Evolutionary conservation across 805 yeast genomes (phyloP).

Genomic region (Kodamaea fukazawae): DNA sequence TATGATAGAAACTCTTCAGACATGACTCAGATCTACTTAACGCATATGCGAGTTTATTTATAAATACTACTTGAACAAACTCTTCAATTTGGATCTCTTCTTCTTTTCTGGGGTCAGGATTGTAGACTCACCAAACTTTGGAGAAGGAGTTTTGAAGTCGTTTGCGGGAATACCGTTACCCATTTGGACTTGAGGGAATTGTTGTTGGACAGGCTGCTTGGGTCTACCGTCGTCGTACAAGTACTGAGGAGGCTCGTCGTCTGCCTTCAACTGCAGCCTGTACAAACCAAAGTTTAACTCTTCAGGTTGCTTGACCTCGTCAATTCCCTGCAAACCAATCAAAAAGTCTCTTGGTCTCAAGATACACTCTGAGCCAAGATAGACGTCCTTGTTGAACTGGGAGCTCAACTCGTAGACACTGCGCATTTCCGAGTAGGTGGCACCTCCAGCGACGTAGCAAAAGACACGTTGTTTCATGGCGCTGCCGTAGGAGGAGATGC

Average conservation of each 20-base stretch:
- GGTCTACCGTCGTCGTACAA: constrained; percentile 36
- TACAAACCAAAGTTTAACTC: constrained; percentile 43
- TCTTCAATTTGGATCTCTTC: constrained; percentile 46
- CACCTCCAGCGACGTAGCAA: constrained; percentile 85
- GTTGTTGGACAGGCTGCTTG: constrained; percentile 13
- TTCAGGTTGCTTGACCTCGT: constrained; percentile 35
- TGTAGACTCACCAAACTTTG: neutral
- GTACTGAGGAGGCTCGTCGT: constrained; percentile 40
- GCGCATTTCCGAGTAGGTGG: constrained; percentile 78
- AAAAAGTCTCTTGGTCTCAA: constrained; percentile 54
- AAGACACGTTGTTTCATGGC: constrained; percentile 64
- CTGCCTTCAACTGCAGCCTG: constrained; percentile 24
- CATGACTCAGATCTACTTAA: neutral
- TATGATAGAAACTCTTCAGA: neutral
- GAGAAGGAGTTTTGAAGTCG: constrained; percentile 7
- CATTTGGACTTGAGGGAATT: constrained; percentile 17
- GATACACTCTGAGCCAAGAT: constrained; percentile 77
- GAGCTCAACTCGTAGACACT: constrained; percentile 68
- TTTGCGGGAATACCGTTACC: constrained; percentile 3
- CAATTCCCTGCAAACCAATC: constrained; percentile 42
- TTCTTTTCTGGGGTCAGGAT: constrained; percentile 28
- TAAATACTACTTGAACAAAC: constrained; percentile 33
- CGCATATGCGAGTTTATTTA: neutral
- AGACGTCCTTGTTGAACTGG: constrained; percentile 64
- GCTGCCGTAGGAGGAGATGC: constrained; percentile 4